Percentiles rank a stretch among this genome's conserved stretches.
These are phyloP conservation scores for Aspergillus conjunctus DNA, from an alignment of 495 filamentous ascomycete species.

Conservation along the genomic window DNA sequence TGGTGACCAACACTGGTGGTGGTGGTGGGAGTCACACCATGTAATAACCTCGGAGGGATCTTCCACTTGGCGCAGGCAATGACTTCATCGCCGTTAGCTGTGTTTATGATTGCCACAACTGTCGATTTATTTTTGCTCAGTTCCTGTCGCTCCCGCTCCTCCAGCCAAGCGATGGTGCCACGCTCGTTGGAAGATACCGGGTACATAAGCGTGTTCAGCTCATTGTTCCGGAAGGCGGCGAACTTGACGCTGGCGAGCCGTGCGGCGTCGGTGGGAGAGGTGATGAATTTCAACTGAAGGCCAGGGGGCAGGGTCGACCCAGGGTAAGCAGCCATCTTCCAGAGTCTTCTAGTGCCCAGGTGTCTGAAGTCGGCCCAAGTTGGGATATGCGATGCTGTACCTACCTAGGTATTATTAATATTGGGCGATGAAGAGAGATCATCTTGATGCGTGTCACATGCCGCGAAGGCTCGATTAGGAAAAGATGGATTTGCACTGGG, in stretches of 20 bases:
- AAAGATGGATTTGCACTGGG: neutral
- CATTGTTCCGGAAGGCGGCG: constrained; percentile 2
- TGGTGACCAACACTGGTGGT: neutral
- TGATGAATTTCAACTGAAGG: constrained; percentile 1
- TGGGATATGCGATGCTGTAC: neutral
- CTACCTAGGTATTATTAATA: too few species aligned
- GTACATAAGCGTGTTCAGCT: neutral
- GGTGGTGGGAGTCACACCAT: neutral
- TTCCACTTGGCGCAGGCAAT: constrained; percentile 11
- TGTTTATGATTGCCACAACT: constrained; percentile 6
- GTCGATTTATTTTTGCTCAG: neutral
- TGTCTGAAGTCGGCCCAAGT: neutral
- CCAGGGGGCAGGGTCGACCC: neutral
- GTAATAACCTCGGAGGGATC: constrained; percentile 2
- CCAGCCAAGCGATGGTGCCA: constrained; percentile 45
- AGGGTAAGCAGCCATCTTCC: neutral
- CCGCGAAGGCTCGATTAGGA: neutral
- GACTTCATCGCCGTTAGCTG: constrained; percentile 5
- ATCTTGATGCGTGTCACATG: too few species aligned
- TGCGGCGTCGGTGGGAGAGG: neutral
- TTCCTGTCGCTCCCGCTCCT: constrained; percentile 44
- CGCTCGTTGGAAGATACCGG: neutral
- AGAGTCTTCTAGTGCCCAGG: neutral
- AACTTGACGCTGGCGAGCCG: constrained; percentile 6
- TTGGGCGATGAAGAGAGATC: neutral